These are phyloP conservation scores for Backusella tarrabulga DNA, from an alignment of 192 early-diverging fungal species.

Conservation along the genomic window DNA sequence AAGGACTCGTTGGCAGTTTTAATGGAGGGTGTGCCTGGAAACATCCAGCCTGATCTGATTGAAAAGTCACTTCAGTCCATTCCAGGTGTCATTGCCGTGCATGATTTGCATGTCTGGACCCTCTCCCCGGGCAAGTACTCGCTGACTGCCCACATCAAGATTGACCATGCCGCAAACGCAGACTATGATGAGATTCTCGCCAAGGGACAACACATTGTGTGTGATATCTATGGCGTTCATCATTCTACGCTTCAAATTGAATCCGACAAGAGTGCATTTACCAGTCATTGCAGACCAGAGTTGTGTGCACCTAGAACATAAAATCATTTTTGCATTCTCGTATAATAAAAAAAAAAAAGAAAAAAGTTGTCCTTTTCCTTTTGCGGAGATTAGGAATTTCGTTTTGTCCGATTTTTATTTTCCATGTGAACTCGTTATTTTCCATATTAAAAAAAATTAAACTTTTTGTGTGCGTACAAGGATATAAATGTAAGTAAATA, in stretches of 20 bases:
- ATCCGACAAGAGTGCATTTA: slow-evolving; percentile 32
- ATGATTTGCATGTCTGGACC: slow-evolving; percentile 59
- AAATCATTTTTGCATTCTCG: background rate
- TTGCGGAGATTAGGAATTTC: background rate
- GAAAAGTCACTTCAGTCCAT: slow-evolving; percentile 39
- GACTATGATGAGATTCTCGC: slow-evolving; percentile 49
- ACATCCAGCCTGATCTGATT: slow-evolving; percentile 50
- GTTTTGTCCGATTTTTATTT: slow-evolving; percentile 1
- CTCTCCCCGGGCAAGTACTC: slow-evolving; percentile 52
- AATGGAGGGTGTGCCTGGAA: slow-evolving; percentile 68
- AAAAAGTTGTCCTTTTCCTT: background rate
- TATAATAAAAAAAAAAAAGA: background rate
- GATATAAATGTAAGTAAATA: background rate
- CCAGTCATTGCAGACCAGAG: slow-evolving; percentile 49
- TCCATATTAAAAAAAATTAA: background rate
- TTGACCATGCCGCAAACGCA: slow-evolving; percentile 29
- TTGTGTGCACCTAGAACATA: slow-evolving; percentile 30
- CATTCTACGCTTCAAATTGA: slow-evolving; percentile 59
- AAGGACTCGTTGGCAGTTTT: slow-evolving; percentile 62
- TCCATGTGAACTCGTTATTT: background rate
- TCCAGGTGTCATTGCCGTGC: slow-evolving; percentile 46
- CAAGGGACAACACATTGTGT: slow-evolving; percentile 49
- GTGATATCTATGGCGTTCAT: slow-evolving; percentile 50
- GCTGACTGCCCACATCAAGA: slow-evolving; percentile 29
- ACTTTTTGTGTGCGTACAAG: background rate